These are phyloP conservation scores for Fulvia fulva DNA, from an alignment of 2,329 filamentous ascomycete species.

Conservation along the genomic window DNA sequence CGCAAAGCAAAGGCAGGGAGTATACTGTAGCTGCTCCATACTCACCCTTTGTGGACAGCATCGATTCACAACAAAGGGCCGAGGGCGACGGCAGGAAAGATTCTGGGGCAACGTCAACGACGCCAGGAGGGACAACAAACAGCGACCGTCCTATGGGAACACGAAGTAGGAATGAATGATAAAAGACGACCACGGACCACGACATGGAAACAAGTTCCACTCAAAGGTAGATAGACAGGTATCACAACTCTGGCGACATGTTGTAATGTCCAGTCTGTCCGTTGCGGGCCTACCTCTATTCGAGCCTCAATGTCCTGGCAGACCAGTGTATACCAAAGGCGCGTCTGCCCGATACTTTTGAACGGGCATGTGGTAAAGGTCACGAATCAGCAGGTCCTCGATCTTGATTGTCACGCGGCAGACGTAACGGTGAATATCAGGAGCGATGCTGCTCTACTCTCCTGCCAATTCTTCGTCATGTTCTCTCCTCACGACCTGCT, in stretches of 20 bases:
- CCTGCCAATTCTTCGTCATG: not conserved
- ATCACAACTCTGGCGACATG: slow-evolving; percentile 1
- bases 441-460: not conserved
- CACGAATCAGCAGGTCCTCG: not conserved
- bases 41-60: slow-evolving; percentile 54
- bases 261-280: not conserved
- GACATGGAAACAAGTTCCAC: not conserved
- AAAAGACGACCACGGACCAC: not conserved
- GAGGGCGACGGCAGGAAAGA: slow-evolving; percentile 21
- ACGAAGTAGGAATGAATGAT: slow-evolving; percentile 19
- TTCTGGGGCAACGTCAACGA: slow-evolving; percentile 15
- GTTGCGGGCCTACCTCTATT: not conserved
- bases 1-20: slow-evolving; percentile 37
- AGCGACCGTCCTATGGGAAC: slow-evolving; percentile 32
- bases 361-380: not conserved
- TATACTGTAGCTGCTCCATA: slow-evolving; percentile 57
- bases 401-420: not conserved
- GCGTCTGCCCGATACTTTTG: not conserved
- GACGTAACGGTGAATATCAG: not conserved
- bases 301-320: no score
- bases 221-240: not conserved
- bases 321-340: no score
- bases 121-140: slow-evolving; percentile 19
- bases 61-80: slow-evolving; percentile 12
- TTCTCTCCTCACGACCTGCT: not conserved